Evolutionary conservation across 192 early-diverging fungal genomes (phyloP).

Genomic region (Rhizophagus prolifer): DNA sequence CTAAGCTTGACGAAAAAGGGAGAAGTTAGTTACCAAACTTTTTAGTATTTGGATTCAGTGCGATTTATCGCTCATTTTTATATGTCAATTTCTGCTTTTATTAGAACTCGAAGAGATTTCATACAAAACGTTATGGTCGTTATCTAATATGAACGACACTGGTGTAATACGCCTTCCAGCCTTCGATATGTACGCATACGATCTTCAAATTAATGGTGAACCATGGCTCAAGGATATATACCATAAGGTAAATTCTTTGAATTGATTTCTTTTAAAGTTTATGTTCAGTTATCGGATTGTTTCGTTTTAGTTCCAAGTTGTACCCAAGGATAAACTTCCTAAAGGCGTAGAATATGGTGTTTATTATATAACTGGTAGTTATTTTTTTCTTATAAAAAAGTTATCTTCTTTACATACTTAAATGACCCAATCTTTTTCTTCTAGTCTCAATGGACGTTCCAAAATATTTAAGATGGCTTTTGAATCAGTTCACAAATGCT

Average conservation of each 20-base stretch:
- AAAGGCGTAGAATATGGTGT: not conserved
- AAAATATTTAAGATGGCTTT: conserved; percentile 67
- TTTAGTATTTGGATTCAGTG: too few species aligned
- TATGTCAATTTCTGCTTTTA: too few species aligned
- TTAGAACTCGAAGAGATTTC: conserved; percentile 38
- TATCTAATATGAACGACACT: conserved; percentile 39
- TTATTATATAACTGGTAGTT: not conserved
- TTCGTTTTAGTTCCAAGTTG: not conserved
- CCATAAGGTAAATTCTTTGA: conserved; percentile 37
- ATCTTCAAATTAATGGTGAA: conserved; percentile 23
- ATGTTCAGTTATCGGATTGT: not conserved
- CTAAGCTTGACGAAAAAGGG: conserved; percentile 35
- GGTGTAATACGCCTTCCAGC: conserved; percentile 40
- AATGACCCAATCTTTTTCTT: conserved; percentile 9
- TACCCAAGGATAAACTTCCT: not conserved
- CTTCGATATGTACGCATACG: conserved; percentile 41
- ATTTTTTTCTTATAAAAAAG: not conserved
- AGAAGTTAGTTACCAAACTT: conserved; percentile 33
- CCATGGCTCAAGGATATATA: conserved; percentile 51
- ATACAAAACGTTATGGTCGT: conserved; percentile 44
- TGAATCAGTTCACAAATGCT: conserved; percentile 45
- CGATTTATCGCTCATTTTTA: too few species aligned
- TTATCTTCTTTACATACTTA: too few species aligned
- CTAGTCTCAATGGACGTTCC: conserved; percentile 62
- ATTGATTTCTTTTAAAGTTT: too few species aligned